A percentile compares a stretch with the other conserved stretches of the same genome.
Conservation (phyloP, 345 rosid species). For the Stellera chamaejasme region DNA sequence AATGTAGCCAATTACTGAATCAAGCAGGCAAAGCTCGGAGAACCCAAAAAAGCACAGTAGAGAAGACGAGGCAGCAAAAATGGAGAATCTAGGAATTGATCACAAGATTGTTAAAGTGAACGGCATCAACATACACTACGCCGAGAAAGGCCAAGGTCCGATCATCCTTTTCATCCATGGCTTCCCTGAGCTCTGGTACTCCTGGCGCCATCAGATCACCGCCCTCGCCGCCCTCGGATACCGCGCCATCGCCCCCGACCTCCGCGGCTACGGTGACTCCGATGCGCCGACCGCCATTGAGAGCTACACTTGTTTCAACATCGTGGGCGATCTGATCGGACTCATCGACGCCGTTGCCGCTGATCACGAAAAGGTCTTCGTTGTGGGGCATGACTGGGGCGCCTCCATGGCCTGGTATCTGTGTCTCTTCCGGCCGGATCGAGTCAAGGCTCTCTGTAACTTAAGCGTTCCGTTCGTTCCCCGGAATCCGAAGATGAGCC, state of each 20-base stretch:
- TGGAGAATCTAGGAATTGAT: constrained; percentile 6
- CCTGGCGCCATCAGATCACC: constrained; percentile 67
- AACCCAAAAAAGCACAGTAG: no score
- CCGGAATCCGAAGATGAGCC: constrained; percentile 34
- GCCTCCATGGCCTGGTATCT: constrained; percentile 42
- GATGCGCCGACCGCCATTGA: constrained; percentile 37
- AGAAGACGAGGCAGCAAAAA: background rate
- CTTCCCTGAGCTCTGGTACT: constrained; percentile 71
- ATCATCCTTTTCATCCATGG: constrained; percentile 57
- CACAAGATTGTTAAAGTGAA: constrained; percentile 5
- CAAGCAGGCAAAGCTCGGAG: no score
- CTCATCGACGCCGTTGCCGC: constrained; percentile 38
- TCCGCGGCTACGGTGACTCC: constrained; percentile 58
- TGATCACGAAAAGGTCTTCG: constrained; percentile 57
- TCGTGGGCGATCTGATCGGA: constrained; percentile 46
- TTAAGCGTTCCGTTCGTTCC: constrained; percentile 36
- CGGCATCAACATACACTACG: constrained; percentile 25
- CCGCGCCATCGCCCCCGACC: constrained; percentile 61
- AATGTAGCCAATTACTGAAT: no score
- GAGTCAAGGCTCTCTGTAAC: constrained; percentile 39
- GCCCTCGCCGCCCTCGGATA: constrained; percentile 46
- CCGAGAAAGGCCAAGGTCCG: constrained; percentile 55
- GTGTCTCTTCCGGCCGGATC: constrained; percentile 45
- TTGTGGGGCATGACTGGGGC: constrained; percentile 76
- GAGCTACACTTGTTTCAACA: constrained; percentile 44